Conservation (phyloP, 352 stramenopile species). For the Globisporangium cylindrosporum region DNA sequence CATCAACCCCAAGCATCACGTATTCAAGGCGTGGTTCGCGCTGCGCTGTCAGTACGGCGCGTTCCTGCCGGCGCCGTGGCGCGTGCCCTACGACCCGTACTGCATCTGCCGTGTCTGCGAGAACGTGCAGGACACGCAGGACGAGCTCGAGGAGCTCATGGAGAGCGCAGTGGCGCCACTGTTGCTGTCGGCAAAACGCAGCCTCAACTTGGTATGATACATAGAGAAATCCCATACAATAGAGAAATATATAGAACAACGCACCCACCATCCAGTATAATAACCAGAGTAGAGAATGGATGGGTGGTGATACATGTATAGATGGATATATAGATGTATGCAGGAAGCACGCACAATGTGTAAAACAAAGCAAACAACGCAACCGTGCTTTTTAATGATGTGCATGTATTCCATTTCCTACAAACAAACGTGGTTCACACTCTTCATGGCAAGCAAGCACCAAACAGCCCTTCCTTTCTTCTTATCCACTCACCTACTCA, state of each 20-base stretch:
- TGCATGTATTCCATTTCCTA: background rate
- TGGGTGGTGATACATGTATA: constrained; percentile 2
- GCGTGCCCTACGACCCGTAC: constrained; percentile 46
- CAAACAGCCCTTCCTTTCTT: background rate
- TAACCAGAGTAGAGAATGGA: background rate
- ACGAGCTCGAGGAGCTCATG: constrained; percentile 13
- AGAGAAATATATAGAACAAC: constrained; percentile 1
- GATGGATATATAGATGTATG: constrained; percentile 8
- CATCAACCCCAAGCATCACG: constrained; percentile 51
- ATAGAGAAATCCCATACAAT: constrained; percentile 3
- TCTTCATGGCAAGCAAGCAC: background rate
- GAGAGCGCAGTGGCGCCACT: background rate
- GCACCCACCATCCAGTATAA: constrained; percentile 1
- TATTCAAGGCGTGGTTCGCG: constrained; percentile 62
- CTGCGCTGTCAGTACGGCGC: constrained; percentile 58
- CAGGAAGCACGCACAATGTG: background rate
- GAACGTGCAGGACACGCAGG: constrained; percentile 31
- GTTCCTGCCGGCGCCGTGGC: constrained; percentile 44
- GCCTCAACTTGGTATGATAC: constrained; percentile 10
- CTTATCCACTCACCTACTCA: background rate
- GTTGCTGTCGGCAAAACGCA: background rate
- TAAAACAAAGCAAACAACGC: constrained; percentile 2
- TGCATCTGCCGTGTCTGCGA: constrained; percentile 65
- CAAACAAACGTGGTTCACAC: background rate
- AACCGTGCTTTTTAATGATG: background rate